phyloP scores from a whole-genome alignment of 768 basidiomycete species.

The Tricholomella constricta region DNA sequence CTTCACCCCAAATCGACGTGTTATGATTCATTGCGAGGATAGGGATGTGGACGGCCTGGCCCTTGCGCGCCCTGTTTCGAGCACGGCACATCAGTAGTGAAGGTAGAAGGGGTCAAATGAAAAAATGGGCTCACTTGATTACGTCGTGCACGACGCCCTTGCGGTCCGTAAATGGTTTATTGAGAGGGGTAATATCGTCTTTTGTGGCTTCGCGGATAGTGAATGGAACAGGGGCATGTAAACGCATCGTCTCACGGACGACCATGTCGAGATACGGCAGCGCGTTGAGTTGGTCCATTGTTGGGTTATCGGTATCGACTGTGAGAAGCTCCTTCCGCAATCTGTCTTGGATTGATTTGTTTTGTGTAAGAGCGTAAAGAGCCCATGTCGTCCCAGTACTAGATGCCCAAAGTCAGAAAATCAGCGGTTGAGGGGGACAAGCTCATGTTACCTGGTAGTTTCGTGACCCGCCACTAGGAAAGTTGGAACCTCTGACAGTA shows the following conservation, averaged over 20 bases:
- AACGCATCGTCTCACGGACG: conserved; percentile 59
- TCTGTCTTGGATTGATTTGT: conserved; percentile 50
- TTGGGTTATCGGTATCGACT: conserved; percentile 55
- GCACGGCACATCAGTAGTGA: background rate
- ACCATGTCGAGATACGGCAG: conserved; percentile 73
- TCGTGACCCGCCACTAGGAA: conserved; percentile 53
- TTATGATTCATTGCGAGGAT: conserved; percentile 55
- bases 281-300: conserved; percentile 68
- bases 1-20: conserved; percentile 61
- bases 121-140: conserved; percentile 35
- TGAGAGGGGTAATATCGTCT: conserved; percentile 56
- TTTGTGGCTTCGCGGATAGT: conserved; percentile 46
- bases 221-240: conserved; percentile 52
- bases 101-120: background rate
- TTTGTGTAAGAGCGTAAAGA: conserved; percentile 52
- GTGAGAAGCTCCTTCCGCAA: conserved; percentile 59
- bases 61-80: conserved; percentile 38
- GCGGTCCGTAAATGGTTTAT: conserved; percentile 44
- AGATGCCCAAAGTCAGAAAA: background rate
- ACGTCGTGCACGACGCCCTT: conserved; percentile 41
- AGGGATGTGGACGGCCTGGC: conserved; percentile 48
- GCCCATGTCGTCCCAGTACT: conserved; percentile 59
- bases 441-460: conserved; percentile 39
- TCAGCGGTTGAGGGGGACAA: background rate
- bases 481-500: conserved; percentile 45